Conservation (phyloP, 768 basidiomycete species). For the Mycena indigotica region DNA sequence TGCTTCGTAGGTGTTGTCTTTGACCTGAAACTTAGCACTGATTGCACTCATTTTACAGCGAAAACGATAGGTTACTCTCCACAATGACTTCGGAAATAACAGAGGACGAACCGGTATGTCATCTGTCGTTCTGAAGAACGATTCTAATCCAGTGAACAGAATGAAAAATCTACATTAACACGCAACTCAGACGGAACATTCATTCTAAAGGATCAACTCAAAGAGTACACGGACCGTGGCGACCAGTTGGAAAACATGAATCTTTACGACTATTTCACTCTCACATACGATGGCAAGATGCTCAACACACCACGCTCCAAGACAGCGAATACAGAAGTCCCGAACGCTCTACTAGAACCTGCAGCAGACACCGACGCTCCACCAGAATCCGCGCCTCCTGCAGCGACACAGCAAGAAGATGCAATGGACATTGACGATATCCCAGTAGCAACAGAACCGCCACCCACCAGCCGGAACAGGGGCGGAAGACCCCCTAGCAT, state of each 20-base stretch:
- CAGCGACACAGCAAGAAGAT: too few relatives aligned
- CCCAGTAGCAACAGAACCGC: too few relatives aligned
- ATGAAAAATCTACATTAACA: not conserved
- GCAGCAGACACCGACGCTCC: not conserved
- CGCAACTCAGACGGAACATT: not conserved
- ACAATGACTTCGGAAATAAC: not conserved
- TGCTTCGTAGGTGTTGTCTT: slow-evolving; percentile 1
- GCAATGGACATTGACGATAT: too few relatives aligned
- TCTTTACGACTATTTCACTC: slow-evolving; percentile 5
- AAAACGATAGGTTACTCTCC: not conserved
- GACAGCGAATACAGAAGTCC: not conserved
- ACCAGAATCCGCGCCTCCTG: too few relatives aligned
- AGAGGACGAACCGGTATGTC: slow-evolving; percentile 6
- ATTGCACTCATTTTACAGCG: not conserved
- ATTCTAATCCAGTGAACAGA: not conserved
- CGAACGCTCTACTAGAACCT: too few relatives aligned
- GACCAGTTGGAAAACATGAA: slow-evolving; percentile 3
- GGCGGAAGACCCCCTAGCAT: slow-evolving; percentile 25
- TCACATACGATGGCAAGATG: slow-evolving; percentile 11
- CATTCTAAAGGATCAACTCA: slow-evolving; percentile 6
- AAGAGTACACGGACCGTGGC: slow-evolving; percentile 26
- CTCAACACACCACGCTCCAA: slow-evolving; percentile 8
- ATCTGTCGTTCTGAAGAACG: not conserved
- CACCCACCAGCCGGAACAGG: not conserved
- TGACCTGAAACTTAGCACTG: not conserved